Evolutionary conservation across 192 early-diverging fungal species (phyloP).

Genomic region (Borealophlyctis nickersoniae): DNA sequence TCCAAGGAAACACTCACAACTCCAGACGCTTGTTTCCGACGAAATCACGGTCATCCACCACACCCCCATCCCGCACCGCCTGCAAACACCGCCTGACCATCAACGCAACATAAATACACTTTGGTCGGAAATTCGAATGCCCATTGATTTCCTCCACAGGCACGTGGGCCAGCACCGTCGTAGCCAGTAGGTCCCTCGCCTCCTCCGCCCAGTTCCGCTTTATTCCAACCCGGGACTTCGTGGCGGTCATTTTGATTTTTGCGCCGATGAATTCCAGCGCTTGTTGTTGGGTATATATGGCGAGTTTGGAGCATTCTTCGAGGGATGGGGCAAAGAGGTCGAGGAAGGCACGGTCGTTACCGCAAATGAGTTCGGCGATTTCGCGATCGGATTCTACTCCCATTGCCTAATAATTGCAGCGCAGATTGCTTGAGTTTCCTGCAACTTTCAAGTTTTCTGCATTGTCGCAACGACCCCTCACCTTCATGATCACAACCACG

Average conservation of each 20-base stretch:
- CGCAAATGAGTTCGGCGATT: constrained; percentile 89
- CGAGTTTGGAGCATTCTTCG: constrained; percentile 70
- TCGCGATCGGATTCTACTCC: constrained; percentile 94
- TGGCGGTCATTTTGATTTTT: constrained; percentile 60
- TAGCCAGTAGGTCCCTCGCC: constrained; percentile 80
- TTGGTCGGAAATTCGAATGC: constrained; percentile 82
- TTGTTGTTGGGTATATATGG: constrained; percentile 86
- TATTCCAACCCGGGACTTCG: constrained; percentile 25
- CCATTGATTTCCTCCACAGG: constrained; percentile 66
- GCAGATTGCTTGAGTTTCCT: too few species aligned
- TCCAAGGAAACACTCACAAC: constrained; percentile 57
- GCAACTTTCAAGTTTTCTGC: too few species aligned
- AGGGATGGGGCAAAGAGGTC: constrained; percentile 81
- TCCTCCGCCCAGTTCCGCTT: constrained; percentile 65
- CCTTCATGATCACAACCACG: constrained; percentile 81
- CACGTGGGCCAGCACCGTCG: constrained; percentile 84
- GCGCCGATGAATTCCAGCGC: constrained; percentile 85
- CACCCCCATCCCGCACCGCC: constrained; percentile 73
- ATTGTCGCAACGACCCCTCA: constrained; percentile 11
- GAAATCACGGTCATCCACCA: constrained; percentile 96
- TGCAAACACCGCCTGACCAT: constrained; percentile 91
- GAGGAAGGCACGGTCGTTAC: constrained; percentile 76
- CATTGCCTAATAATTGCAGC: constrained; percentile 65
- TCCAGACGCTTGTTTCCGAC: constrained; percentile 98
- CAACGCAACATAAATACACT: constrained; percentile 87